Base-by-base conservation (phyloP, 441 rosid genomes). In the Adansonia grandidieri region DNA sequence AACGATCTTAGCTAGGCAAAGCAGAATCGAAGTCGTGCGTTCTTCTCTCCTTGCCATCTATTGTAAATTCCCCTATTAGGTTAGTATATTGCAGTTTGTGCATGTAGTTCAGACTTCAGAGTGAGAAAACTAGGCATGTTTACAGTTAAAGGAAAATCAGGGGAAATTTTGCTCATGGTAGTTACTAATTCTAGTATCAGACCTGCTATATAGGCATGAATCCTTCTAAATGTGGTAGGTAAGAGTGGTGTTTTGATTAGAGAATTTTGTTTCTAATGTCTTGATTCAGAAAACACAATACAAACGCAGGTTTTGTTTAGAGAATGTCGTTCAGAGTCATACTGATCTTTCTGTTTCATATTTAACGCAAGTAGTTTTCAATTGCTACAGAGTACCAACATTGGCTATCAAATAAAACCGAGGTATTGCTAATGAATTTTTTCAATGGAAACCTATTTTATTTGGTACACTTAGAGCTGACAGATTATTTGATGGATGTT, bases 51-150 rank as follows among this genome's bases (percentile, higher is more conserved):
- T 53, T 53, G 45, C 15, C 47, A 5, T 54, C 62, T 37, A 1
- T 56, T 56, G 75, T 54, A 37, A n/a, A 53, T 71, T 71, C 50
- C 54, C 28, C 9, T 32, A 71, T n/a, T n/a, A 37, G 28, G 50
- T 71, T 71, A 14, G 15, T 53, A 15, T 28, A 53, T 53, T 10
- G 53, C 54, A 67, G 54, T n/a, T 44, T 51, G 15, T 64, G 47
- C 44, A 0, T 64, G 20, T 64, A 14, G 9, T 28, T 62, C 40
- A 32, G 40, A 32, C 40, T 32, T 32, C 60, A 28, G 42, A 51
- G 28, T 28, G 60, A 51, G 74, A 71, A 51, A 71, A 53, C 14
- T 28, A 71, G 24, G 44, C 24, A 15, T 14, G 47, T n/a, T 8
- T 51, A 71, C 22, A 14, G 74, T 51, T 8, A 28, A 28, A 71